phyloP scores from a whole-genome alignment of 306 rosid genomes.

The Medicago ruthenica region DNA sequence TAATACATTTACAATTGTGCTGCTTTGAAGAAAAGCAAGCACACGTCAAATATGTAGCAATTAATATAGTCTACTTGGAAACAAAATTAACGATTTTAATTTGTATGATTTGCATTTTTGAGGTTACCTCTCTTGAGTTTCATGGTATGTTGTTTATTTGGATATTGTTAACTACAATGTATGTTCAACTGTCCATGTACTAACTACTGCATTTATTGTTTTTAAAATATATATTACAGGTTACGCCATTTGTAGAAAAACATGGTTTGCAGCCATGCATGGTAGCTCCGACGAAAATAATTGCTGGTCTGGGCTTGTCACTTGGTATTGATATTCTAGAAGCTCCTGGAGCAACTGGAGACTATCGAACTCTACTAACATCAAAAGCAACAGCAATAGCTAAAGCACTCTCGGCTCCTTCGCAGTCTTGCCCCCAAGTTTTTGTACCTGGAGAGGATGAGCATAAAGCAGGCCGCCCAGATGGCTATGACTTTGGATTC shows the following conservation, averaged over 20 bases:
- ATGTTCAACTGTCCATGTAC: background rate
- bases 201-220: slow-evolving; percentile 13
- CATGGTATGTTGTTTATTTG: background rate
- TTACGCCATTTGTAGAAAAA: slow-evolving; percentile 74
- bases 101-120: background rate
- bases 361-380: slow-evolving; percentile 85
- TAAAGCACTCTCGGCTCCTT: slow-evolving; percentile 86
- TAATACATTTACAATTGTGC: slow-evolving; percentile 23
- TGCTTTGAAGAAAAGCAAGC: slow-evolving; percentile 16
- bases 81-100: background rate
- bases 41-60: background rate
- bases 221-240: slow-evolving; percentile 53
- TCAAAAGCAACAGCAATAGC: slow-evolving; percentile 89
- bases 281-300: slow-evolving; percentile 99
- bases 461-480: slow-evolving; percentile 74
- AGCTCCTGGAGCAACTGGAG: slow-evolving; percentile 98
- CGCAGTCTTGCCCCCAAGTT: slow-evolving; percentile 67
- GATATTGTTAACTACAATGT: background rate
- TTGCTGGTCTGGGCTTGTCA: slow-evolving; percentile 93
- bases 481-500: slow-evolving; percentile 97
- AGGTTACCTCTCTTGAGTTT: background rate
- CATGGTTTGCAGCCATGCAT: slow-evolving; percentile 89
- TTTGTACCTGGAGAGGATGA: slow-evolving; percentile 94
- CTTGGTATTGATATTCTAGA: slow-evolving; percentile 94
- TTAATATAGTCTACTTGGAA: slow-evolving; percentile 4